These are phyloP conservation scores for Monilinia polystroma DNA, from an alignment of 2,329 filamentous ascomycete genomes.

Conservation along the genomic window DNA sequence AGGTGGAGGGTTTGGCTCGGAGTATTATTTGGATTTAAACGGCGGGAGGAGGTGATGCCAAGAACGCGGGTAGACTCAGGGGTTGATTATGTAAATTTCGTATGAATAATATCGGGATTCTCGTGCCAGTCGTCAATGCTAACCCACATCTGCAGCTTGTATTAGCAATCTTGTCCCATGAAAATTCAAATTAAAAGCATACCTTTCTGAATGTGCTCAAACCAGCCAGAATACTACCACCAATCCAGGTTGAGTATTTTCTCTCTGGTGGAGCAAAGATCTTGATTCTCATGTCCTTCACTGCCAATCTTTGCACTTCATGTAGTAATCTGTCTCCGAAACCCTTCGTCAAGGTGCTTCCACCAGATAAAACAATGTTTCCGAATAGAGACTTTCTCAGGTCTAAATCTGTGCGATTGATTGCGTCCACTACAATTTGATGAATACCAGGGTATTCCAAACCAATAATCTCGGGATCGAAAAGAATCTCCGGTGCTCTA, in stretches of 20 bases:
- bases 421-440: constrained; percentile 96
- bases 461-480: constrained; percentile 95
- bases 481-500: constrained; percentile 93
- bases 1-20: neutral
- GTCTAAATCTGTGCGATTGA: constrained; percentile 92
- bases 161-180: constrained; percentile 27
- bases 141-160: constrained; percentile 83
- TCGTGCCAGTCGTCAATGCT: constrained; percentile 99
- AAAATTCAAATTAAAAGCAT: constrained; percentile 38
- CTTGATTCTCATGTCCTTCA: constrained; percentile 99
- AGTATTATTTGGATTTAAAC: constrained; percentile 7
- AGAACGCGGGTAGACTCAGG: neutral
- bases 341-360: constrained; percentile 92
- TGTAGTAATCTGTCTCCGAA: constrained; percentile 90
- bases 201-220: constrained; percentile 99
- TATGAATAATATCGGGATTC: constrained; percentile 98
- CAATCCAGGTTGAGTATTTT: constrained; percentile 99
- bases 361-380: constrained; percentile 96
- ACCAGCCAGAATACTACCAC: constrained; percentile 93
- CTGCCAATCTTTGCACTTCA: constrained; percentile 88
- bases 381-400: constrained; percentile 89
- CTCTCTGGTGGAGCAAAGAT: constrained; percentile 97
- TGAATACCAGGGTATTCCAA: constrained; percentile 96
- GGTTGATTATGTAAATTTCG: constrained; percentile 74
- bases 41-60: neutral